These are phyloP conservation scores for Melampsora americana DNA, from an alignment of 1,284 basidiomycete genomes.

Conservation along the genomic window DNA sequence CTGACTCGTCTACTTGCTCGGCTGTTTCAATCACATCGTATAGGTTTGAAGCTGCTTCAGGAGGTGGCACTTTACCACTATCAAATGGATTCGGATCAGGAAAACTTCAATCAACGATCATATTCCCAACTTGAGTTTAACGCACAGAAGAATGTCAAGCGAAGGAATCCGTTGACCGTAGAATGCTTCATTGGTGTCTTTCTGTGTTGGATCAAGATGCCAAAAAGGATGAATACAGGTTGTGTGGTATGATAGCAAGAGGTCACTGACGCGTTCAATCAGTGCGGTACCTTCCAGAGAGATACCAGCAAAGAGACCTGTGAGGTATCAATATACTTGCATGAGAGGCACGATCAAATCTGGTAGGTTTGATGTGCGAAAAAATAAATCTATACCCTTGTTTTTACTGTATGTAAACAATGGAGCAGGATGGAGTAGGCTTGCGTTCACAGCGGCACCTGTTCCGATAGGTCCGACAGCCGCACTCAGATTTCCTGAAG, in stretches of 20 bases:
- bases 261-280: constrained; percentile 72
- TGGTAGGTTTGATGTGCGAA: background rate
- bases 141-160: constrained; percentile 70
- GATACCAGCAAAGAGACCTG: constrained; percentile 89
- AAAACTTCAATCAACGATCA: constrained; percentile 45
- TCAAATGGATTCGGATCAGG: constrained; percentile 49
- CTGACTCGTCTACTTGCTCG: constrained; percentile 53
- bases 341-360: background rate
- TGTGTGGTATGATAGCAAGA: background rate
- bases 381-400: constrained; percentile 64
- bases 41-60: constrained; percentile 54
- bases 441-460: constrained; percentile 82
- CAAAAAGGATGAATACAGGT: background rate
- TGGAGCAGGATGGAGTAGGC: constrained; percentile 83
- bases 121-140: background rate
- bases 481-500: constrained; percentile 33
- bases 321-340: constrained; percentile 41
- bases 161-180: constrained; percentile 90
- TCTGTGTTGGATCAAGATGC: constrained; percentile 12
- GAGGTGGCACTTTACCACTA: constrained; percentile 53
- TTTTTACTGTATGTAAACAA: constrained; percentile 97
- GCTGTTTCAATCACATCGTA: constrained; percentile 54
- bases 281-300: constrained; percentile 91
- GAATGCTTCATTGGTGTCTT: constrained; percentile 64
- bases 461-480: constrained; percentile 91